phyloP scores from a whole-genome alignment of 208 protist genomes.

The Zelonia costaricensis region DNA sequence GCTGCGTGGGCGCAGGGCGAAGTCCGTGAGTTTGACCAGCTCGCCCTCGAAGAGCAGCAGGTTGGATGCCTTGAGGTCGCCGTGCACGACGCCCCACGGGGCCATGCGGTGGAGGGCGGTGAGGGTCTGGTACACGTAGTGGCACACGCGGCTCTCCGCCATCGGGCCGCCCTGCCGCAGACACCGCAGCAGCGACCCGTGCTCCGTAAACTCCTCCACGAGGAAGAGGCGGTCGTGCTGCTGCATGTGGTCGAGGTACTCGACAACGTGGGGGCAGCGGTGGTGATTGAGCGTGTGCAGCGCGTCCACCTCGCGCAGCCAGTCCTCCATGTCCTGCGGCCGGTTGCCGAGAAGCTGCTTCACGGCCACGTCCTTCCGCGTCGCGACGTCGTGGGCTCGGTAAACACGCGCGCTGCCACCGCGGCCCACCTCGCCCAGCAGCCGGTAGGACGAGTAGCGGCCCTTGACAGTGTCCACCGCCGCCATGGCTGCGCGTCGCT shows the following conservation, averaged over 20 bases:
- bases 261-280: constrained; percentile 51
- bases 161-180: constrained; percentile 22
- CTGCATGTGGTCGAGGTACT: constrained; percentile 84
- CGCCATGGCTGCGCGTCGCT: constrained; percentile 13
- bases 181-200: constrained; percentile 59
- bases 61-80: constrained; percentile 92
- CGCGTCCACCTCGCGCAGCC: constrained; percentile 72
- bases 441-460: constrained; percentile 77
- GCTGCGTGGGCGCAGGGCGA: constrained; percentile 59
- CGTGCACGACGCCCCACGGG: constrained; percentile 61
- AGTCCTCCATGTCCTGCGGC: constrained; percentile 45
- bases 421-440: constrained; percentile 71
- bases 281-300: constrained; percentile 51
- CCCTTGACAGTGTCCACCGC: constrained; percentile 59
- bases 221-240: constrained; percentile 60
- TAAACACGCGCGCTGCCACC: constrained; percentile 80
- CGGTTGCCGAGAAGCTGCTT: constrained; percentile 55
- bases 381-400: constrained; percentile 54
- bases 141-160: constrained; percentile 9
- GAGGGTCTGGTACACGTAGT: constrained; percentile 20
- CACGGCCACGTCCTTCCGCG: constrained; percentile 55
- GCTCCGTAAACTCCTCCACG: constrained; percentile 72
- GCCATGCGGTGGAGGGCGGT: constrained; percentile 24
- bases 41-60: constrained; percentile 63
- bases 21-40: constrained; percentile 88